Percentiles rank a stretch among this genome's conserved stretches.
Evolutionary conservation across 306 rosid species (phyloP).

Genomic region (Gastrolobium villosum): DNA sequence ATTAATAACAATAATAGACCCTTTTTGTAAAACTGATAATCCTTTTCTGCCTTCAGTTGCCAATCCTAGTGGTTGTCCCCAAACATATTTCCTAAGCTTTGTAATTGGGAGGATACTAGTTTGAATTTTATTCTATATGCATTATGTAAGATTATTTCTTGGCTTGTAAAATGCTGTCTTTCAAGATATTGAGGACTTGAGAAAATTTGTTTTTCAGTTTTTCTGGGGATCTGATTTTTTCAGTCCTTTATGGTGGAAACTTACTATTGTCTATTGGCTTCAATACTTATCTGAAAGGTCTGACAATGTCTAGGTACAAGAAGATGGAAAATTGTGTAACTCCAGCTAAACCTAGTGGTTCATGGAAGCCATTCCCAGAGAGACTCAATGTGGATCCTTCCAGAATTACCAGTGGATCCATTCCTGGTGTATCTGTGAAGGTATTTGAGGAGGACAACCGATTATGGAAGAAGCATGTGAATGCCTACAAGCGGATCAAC

Average conservation of each 20-base stretch:
- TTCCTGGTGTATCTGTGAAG: constrained; percentile 64
- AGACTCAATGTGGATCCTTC: constrained; percentile 72
- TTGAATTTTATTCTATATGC: constrained; percentile 36
- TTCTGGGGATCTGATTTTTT: constrained; percentile 12
- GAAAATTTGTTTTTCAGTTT: not conserved
- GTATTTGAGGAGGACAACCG: constrained; percentile 63
- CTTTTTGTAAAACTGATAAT: not conserved
- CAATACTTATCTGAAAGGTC: constrained; percentile 39
- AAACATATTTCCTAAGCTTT: constrained; percentile 15
- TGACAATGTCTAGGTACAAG: constrained; percentile 66
- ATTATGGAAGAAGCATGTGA: constrained; percentile 84
- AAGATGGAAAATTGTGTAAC: constrained; percentile 75
- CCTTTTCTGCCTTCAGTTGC: constrained; percentile 15
- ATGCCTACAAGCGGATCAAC: constrained; percentile 76
- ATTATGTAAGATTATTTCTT: constrained; percentile 30
- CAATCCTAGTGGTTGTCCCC: not conserved
- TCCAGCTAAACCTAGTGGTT: constrained; percentile 52
- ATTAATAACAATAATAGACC: not conserved
- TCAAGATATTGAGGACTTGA: constrained; percentile 9
- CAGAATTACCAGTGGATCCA: constrained; percentile 67
- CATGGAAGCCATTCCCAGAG: constrained; percentile 78
- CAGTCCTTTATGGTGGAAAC: constrained; percentile 10
- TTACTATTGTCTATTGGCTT: constrained; percentile 29
- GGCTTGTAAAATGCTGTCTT: constrained; percentile 33
- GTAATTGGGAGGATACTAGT: constrained; percentile 18